phyloP scores from a whole-genome alignment of 768 basidiomycete species.

The Suillus decipiens region DNA sequence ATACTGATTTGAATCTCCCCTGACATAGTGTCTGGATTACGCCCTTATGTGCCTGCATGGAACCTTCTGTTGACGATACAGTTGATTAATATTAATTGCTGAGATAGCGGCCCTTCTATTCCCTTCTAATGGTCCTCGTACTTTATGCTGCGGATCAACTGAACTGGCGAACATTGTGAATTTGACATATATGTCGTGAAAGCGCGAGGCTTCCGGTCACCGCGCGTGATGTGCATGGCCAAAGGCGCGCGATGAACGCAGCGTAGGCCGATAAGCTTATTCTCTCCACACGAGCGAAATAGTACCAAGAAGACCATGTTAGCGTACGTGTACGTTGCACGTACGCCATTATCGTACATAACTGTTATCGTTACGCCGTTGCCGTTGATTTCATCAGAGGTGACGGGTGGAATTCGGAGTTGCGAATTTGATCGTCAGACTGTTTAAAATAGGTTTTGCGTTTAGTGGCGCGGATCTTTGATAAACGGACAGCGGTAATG shows the following conservation, averaged over 20 bases:
- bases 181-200: not conserved
- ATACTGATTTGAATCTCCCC: not conserved
- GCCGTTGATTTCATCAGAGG: not conserved
- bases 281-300: not conserved
- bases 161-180: not conserved
- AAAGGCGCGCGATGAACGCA: not conserved
- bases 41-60: not conserved
- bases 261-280: not conserved
- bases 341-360: not conserved
- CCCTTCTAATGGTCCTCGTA: not conserved
- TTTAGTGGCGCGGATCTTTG: slow-evolving; percentile 1
- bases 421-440: not conserved
- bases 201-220: not conserved
- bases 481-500: not conserved
- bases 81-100: not conserved
- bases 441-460: not conserved
- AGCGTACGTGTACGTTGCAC: not conserved
- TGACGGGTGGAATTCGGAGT: not conserved
- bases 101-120: slow-evolving; percentile 3
- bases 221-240: not conserved
- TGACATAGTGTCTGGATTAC: not conserved
- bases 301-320: not conserved
- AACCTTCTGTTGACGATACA: not conserved
- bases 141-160: not conserved
- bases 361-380: not conserved